Evolutionary conservation across 1,139 yeast genomes (phyloP).

Genomic region (Hyphopichia buzzinii): DNA sequence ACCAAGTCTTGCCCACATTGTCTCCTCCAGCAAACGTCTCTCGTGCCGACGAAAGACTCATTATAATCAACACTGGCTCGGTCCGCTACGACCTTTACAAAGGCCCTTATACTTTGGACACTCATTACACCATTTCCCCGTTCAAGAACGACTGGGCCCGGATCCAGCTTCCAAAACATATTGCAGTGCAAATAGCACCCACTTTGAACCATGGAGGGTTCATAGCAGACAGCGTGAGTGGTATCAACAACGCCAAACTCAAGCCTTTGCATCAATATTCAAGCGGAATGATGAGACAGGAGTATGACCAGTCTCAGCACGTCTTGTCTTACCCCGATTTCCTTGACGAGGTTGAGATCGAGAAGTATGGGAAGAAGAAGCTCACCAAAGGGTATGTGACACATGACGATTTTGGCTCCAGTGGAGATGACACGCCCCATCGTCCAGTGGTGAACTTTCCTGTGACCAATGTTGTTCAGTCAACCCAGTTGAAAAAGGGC

Average conservation of each 20-base stretch:
- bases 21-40: constrained; percentile 10
- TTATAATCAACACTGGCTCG: constrained; percentile 84
- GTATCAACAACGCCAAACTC: constrained; percentile 13
- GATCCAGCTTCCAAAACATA: constrained; percentile 48
- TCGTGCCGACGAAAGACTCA: constrained; percentile 44
- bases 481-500: constrained; percentile 23
- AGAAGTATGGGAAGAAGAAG: constrained; percentile 10
- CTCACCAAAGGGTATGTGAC: constrained; percentile 71
- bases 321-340: background rate
- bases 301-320: background rate
- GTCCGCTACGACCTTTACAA: constrained; percentile 83
- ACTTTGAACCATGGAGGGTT: constrained; percentile 51
- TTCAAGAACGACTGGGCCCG: constrained; percentile 77
- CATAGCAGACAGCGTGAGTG: constrained; percentile 21
- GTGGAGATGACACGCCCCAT: constrained; percentile 90
- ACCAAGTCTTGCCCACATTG: constrained; percentile 60
- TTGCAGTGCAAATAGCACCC: constrained; percentile 49
- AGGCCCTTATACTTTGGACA: constrained; percentile 80
- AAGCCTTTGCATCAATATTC: constrained; percentile 28
- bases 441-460: constrained; percentile 54
- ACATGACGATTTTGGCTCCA: constrained; percentile 73
- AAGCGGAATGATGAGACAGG: background rate
- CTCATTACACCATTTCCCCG: constrained; percentile 83
- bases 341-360: background rate
- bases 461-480: constrained; percentile 75